phyloP scores from a whole-genome alignment of 2,329 filamentous ascomycete genomes.

The Corinectria fuckeliana region DNA sequence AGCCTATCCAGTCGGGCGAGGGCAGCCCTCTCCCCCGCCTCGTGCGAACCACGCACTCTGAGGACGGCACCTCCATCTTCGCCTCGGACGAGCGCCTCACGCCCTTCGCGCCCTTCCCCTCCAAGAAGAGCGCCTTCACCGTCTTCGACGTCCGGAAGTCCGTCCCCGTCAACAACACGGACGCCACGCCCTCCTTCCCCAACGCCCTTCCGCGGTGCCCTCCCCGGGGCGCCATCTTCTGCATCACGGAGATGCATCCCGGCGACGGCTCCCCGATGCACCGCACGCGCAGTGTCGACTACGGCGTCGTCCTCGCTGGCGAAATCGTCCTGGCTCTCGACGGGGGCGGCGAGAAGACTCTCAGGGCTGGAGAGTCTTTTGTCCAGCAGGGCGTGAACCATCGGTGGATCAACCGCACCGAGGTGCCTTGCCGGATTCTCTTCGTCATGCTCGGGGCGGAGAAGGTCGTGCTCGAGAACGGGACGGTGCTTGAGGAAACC shows the following conservation, averaged over 20 bases:
- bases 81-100: conserved; percentile 34
- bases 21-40: conserved; percentile 31
- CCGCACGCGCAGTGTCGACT: conserved; percentile 50
- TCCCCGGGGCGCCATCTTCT: conserved; percentile 44
- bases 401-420: conserved; percentile 51
- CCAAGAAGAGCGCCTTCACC: conserved; percentile 39
- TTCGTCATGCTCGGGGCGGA: conserved; percentile 51
- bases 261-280: conserved; percentile 46
- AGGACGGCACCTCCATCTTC: conserved; percentile 43
- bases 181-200: conserved; percentile 13
- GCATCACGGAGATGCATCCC: conserved; percentile 42
- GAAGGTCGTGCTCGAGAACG: conserved; percentile 46
- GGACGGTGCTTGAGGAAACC: conserved; percentile 46
- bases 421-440: conserved; percentile 46
- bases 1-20: background rate
- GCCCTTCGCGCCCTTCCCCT: conserved; percentile 43
- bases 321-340: conserved; percentile 50
- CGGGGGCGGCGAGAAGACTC: conserved; percentile 47
- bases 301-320: conserved; percentile 47
- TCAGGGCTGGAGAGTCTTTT: conserved; percentile 47
- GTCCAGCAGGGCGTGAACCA: conserved; percentile 53
- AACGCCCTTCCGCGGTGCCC: conserved; percentile 44
- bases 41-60: conserved; percentile 40
- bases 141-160: conserved; percentile 38
- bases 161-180: conserved; percentile 42